Conservation (phyloP, 371 early-diverging fungal genomes). For the Blakeslea trispora region DNA sequence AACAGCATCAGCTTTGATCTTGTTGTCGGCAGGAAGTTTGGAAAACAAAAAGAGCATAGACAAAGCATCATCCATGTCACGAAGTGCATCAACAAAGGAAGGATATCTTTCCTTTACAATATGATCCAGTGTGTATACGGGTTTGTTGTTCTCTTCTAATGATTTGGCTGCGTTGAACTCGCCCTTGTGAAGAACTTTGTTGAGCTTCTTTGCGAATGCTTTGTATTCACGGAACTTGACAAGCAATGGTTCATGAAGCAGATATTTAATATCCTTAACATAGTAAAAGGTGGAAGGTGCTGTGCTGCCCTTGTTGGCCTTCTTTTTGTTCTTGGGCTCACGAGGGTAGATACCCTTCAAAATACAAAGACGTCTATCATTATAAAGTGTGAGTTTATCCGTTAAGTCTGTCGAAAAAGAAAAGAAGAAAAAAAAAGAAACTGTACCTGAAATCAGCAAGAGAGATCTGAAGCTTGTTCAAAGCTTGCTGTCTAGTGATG, state of each 20-base stretch:
- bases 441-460: constrained; percentile 91
- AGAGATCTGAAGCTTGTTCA: constrained; percentile 92
- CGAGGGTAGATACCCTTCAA: constrained; percentile 98
- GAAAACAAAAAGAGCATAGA: constrained; percentile 94
- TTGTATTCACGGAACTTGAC: constrained; percentile 91
- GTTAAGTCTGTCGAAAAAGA: constrained; percentile 8
- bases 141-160: constrained; percentile 72
- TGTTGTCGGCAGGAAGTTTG: constrained; percentile 78
- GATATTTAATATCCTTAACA: constrained; percentile 92
- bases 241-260: constrained; percentile 92
- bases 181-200: constrained; percentile 80
- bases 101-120: constrained; percentile 96
- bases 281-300: constrained; percentile 91
- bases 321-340: constrained; percentile 94
- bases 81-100: constrained; percentile 89
- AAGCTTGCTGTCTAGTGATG: constrained; percentile 87
- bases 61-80: constrained; percentile 96
- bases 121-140: constrained; percentile 87
- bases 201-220: constrained; percentile 81
- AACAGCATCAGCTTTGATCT: constrained; percentile 64
- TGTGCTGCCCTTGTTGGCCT: constrained; percentile 91
- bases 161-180: constrained; percentile 76
- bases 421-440: too few relatives aligned
- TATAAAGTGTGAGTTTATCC: constrained; percentile 1
- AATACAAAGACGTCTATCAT: constrained; percentile 90